Conservation (phyloP, 805 yeast species). For the Ogataea pini region DNA sequence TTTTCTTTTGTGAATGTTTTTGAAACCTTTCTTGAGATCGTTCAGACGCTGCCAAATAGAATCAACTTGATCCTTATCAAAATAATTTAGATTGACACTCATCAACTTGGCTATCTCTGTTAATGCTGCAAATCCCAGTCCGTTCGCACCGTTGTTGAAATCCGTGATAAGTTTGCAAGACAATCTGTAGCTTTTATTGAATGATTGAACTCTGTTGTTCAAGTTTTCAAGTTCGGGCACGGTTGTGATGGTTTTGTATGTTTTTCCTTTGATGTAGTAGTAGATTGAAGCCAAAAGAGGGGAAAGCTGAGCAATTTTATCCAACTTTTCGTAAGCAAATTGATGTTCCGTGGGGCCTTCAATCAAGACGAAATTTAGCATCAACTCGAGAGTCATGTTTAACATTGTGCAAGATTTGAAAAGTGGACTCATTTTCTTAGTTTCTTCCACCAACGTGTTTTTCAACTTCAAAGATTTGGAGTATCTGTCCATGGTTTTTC, state of each 20-base stretch:
- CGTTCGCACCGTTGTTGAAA: slow-evolving; percentile 7
- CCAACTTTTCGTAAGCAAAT: slow-evolving; percentile 2
- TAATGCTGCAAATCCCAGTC: slow-evolving; percentile 15
- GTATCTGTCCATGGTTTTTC: slow-evolving; percentile 22
- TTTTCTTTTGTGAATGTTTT: background rate
- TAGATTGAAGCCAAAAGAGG: slow-evolving; percentile 31
- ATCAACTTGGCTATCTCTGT: slow-evolving; percentile 10
- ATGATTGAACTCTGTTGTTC: slow-evolving; percentile 20
- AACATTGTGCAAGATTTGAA: slow-evolving; percentile 10
- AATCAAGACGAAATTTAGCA: slow-evolving; percentile 9
- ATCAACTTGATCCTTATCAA: slow-evolving; percentile 14
- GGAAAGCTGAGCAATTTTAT: slow-evolving; percentile 17
- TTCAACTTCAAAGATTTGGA: slow-evolving; percentile 22
- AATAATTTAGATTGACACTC: slow-evolving; percentile 8
- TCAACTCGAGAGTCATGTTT: slow-evolving; percentile 13
- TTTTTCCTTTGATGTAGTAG: slow-evolving; percentile 26
- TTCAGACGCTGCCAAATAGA: background rate
- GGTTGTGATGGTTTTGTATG: slow-evolving; percentile 10
- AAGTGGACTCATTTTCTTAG: slow-evolving; percentile 10
- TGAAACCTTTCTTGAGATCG: slow-evolving; percentile 2
- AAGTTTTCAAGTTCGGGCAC: slow-evolving; percentile 22
- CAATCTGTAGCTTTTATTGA: slow-evolving; percentile 22
- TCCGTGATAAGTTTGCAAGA: slow-evolving; percentile 9
- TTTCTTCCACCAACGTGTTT: slow-evolving; percentile 19
- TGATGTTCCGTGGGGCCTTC: background rate